Evolutionary conservation across 441 rosid species (phyloP).

Genomic region (Adansonia gregorii): DNA sequence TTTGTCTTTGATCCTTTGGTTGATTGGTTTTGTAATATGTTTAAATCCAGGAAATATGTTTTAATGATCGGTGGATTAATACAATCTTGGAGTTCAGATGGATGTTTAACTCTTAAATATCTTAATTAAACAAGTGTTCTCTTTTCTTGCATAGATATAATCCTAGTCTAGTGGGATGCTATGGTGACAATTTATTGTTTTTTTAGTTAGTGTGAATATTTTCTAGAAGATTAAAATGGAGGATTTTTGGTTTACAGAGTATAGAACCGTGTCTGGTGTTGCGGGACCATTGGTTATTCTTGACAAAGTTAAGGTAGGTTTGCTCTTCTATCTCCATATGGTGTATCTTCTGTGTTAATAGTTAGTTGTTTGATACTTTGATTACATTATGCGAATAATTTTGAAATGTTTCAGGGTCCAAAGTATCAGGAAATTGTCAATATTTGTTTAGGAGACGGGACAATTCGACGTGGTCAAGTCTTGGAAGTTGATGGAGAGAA

Average conservation of each 20-base stretch:
- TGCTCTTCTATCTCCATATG: not conserved
- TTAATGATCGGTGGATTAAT: not conserved
- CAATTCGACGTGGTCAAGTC: no score
- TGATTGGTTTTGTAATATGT: not conserved
- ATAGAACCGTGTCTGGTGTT: constrained; percentile 53
- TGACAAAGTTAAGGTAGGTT: constrained; percentile 70
- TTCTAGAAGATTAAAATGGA: not conserved
- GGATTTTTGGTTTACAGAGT: constrained; percentile 51
- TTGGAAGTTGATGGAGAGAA: no score
- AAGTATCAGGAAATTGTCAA: no score
- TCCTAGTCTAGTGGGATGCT: not conserved
- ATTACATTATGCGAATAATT: no score
- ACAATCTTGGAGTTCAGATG: not conserved
- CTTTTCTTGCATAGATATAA: not conserved
- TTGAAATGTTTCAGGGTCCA: not conserved
- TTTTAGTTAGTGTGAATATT: not conserved
- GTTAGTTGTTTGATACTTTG: constrained; percentile 30
- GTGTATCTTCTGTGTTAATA: constrained; percentile 27
- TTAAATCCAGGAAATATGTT: constrained; percentile 10
- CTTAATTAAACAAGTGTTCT: not conserved
- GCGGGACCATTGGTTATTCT: constrained; percentile 36
- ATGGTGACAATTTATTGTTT: not conserved
- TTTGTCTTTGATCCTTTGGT: not conserved
- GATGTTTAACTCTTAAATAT: not conserved
- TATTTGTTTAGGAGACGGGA: no score